Evolutionary conservation across 768 basidiomycete genomes (phyloP), one percentile per base, ranked within the genome.

Genomic region (Suillus sp.): DNA sequence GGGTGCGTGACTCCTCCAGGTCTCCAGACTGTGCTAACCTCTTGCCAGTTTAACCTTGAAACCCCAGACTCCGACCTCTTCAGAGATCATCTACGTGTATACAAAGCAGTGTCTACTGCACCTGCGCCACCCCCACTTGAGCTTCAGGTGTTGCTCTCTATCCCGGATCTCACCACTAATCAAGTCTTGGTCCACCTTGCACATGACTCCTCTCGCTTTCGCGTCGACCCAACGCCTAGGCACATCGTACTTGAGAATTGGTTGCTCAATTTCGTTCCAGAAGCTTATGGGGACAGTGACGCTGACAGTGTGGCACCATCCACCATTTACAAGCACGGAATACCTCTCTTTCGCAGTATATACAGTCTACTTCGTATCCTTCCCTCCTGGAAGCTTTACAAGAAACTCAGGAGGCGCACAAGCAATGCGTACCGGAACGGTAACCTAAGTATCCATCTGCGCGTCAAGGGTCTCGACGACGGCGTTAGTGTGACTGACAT

Each of bases 251-350:
- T 93, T 67, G 92, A 93, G 79, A 81, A 83, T 22, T 92, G 89
- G 85, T 75, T 80, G 22, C 79, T 93, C 63, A 74, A 70, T 45
- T 86, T 88, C 68, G 62, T 57, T 64, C 63, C 45, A 51, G 61
- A 61, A 47, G 25, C 62, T 11, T 65, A 66, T n/a, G 60, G 66
- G 14, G 68, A 72, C 54, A 69, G 72, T 51, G 72, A 72, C 61
- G 67, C 64, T 50, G 67, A 74, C 56, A 88, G 89, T 63, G 80
- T 89, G 43, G 84, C 87, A 16, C 85, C 89, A 40, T 83, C 92
- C 0, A 90, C 88, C 14, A 88, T 92, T 60, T 94, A 94, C 83
- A 94, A 94, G 75, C 88, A 93, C 68, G 86, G 89, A 40, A 93
- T 94, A 69, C 83, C 90, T 37, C 82, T 93, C 22, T 94, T 93